A percentile compares a stretch with the other conserved stretches of the same genome.
phyloP scores from a whole-genome alignment of 106 monocot species.

The Allium fistulosum region DNA sequence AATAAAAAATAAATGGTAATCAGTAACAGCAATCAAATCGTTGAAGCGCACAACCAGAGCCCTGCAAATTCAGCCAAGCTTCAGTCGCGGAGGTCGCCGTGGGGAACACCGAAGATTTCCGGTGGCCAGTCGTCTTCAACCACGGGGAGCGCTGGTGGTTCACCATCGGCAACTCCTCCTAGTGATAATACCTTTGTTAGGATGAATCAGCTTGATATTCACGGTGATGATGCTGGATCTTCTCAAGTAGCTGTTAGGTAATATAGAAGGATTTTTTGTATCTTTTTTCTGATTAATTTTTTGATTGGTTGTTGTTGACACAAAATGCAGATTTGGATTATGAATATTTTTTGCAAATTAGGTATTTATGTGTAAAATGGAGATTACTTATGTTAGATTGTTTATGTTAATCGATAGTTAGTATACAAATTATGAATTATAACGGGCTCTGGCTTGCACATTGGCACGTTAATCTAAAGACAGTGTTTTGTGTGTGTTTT shows the following conservation, averaged over 20 bases:
- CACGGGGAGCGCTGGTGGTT: constrained; percentile 68
- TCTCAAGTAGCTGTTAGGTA: constrained; percentile 59
- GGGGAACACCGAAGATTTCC: constrained; percentile 36
- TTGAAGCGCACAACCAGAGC: constrained; percentile 2
- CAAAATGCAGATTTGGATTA: too few relatives aligned
- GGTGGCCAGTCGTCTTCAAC: constrained; percentile 68
- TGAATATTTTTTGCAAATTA: too few relatives aligned
- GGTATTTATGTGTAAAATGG: too few relatives aligned
- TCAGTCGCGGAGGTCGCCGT: constrained; percentile 19
- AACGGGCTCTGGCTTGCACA: too few relatives aligned
- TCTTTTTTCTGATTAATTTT: not conserved
- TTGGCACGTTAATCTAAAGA: too few relatives aligned
- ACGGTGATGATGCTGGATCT: constrained; percentile 47
- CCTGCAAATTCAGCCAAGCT: not conserved
- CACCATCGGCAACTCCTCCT: constrained; percentile 67
- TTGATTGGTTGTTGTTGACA: too few relatives aligned
- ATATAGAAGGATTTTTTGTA: not conserved
- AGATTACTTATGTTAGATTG: too few relatives aligned
- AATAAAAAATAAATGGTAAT: not conserved
- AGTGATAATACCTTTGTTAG: constrained; percentile 67
- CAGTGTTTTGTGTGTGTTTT: too few relatives aligned
- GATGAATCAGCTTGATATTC: constrained; percentile 65
- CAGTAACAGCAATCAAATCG: not conserved
- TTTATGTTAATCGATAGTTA: too few relatives aligned
- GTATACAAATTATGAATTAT: too few relatives aligned